Evolutionary conservation across 2,329 filamentous ascomycete genomes (phyloP), one percentile per base, ranked within the genome.

Genomic region (Lecanoromycetidae sp.): DNA sequence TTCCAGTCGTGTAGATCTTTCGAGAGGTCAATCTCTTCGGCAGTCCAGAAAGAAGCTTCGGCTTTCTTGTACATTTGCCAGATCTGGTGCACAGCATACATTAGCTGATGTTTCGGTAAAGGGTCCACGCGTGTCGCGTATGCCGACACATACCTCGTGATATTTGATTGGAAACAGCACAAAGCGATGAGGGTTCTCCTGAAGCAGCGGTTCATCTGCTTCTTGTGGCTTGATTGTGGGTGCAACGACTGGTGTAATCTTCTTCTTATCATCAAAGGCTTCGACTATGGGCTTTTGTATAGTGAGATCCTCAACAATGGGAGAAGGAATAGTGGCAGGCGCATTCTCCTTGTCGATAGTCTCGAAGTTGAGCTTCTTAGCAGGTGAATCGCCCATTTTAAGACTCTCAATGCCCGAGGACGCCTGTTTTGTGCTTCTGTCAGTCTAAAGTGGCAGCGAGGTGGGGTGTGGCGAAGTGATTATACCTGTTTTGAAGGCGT

Each of bases 31-130:
- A 98, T 96, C 75, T 98, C 91, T 69, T 98, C 91, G 44, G 91
- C 91, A 34, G 91, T 98, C 91, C 91, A 98, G 82, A 98, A 98
- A 35, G 91, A 96, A 44, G 91, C 91, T 69, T 98, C 90, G 57
- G 88, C 88, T 74, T 96, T 96, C 80, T 98, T 98, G 80, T 98
- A 98, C 90, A 96, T 96, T 70, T 96, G 90, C 91, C 91, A 98
- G 68, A 95, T 93, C 88, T 95, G 59, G 33, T 32, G 32, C 47
- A 53, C 33, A 43, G 12, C 49, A 50, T 35, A 34, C 29, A 51
- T 66, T 58, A 67, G 61, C 48, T 19, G 27, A 37, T 51, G 49
- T 38, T 54, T 51, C 34, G 44, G 36, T 49, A 52, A 59, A 58
- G 59, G 74, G 82, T 83, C 75, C 74, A 86, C 82, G 80, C 83